These are phyloP conservation scores for Fusarium sp. DNA, from an alignment of 2,329 filamentous ascomycete genomes.

Conservation along the genomic window DNA sequence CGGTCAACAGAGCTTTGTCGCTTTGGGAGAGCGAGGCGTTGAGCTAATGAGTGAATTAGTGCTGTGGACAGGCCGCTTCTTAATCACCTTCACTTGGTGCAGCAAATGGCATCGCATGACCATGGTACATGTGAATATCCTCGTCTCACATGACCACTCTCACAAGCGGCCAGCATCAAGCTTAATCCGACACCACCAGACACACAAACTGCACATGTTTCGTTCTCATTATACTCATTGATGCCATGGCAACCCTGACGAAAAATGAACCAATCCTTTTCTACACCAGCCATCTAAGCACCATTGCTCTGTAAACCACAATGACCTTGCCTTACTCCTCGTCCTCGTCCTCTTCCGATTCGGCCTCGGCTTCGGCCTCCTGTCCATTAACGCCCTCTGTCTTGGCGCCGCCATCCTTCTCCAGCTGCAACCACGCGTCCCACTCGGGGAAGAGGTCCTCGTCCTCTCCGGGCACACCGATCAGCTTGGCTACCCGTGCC, in stretches of 20 bases:
- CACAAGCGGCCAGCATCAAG: neutral
- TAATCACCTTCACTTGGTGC: too few relatives aligned
- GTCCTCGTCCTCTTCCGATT: constrained; percentile 43
- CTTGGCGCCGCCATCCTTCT: constrained; percentile 75
- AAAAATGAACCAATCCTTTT: constrained; percentile 51
- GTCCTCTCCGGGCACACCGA: constrained; percentile 86
- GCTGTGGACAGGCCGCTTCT: too few relatives aligned
- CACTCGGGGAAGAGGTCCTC: constrained; percentile 96
- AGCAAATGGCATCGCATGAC: too few relatives aligned
- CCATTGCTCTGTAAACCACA: constrained; percentile 42
- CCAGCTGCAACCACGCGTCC: constrained; percentile 89
- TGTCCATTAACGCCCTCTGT: constrained; percentile 42
- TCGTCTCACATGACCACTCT: constrained; percentile 5
- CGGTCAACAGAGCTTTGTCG: too few relatives aligned
- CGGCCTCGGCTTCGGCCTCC: constrained; percentile 40
- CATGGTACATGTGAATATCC: neutral
- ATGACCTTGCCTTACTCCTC: constrained; percentile 45
- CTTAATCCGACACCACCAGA: neutral
- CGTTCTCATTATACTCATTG: constrained; percentile 53
- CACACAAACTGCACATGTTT: constrained; percentile 32
- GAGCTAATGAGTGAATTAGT: too few relatives aligned
- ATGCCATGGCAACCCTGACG: constrained; percentile 50
- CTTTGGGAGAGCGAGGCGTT: too few relatives aligned
- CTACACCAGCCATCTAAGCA: constrained; percentile 51
- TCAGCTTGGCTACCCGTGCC: constrained; percentile 84